phyloP scores from a whole-genome alignment of 192 early-diverging fungal species.

The Rhizoclosmatium globosum region DNA sequence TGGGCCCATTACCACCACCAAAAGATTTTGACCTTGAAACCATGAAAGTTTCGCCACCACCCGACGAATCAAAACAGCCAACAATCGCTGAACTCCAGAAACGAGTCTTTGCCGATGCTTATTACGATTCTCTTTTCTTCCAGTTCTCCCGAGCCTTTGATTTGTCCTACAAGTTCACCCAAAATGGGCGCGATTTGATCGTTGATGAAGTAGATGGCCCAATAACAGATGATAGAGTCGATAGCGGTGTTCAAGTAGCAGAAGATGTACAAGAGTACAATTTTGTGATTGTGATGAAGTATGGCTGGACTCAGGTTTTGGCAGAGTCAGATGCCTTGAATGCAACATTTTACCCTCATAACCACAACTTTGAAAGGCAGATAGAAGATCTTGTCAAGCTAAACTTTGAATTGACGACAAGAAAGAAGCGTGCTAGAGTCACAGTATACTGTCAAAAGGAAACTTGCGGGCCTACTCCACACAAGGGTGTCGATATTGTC shows the following conservation, averaged over 20 bases:
- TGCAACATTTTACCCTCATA: neutral
- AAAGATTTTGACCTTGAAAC: no score
- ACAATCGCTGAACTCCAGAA: neutral
- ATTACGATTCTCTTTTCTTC: neutral
- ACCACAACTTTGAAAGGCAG: neutral
- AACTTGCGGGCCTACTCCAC: neutral
- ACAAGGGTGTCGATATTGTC: neutral
- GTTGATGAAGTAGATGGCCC: neutral
- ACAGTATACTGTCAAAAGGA: neutral
- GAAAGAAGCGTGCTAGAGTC: neutral
- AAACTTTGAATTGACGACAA: neutral
- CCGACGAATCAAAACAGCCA: no score
- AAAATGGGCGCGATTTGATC: neutral
- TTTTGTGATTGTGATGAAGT: neutral
- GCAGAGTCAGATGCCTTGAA: neutral
- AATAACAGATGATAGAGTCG: neutral
- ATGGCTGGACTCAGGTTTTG: neutral
- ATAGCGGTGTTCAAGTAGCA: neutral
- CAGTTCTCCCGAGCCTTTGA: neutral
- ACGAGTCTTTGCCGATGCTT: neutral
- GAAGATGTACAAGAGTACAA: neutral
- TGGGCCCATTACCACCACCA: no score
- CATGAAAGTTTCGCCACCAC: no score
- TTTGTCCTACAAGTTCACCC: neutral
- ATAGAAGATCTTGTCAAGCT: conserved; percentile 6